Evolutionary conservation across 208 protist genomes (phyloP).

Genomic region (Trypanosoma boissoni): DNA sequence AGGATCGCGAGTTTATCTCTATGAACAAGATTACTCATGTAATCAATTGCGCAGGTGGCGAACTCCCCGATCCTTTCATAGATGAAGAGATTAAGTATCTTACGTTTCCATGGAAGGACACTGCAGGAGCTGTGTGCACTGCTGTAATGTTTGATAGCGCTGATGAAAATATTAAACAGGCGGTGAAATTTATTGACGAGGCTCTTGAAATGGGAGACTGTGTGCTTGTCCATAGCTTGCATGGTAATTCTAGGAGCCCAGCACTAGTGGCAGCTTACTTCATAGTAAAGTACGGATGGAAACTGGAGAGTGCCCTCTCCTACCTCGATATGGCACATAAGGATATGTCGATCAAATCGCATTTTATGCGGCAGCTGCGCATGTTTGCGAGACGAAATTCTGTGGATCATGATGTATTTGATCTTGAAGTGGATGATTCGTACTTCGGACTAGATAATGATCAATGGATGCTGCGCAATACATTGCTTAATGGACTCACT

Average conservation of each 20-base stretch:
- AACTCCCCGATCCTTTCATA: slow-evolving; percentile 78
- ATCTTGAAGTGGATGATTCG: slow-evolving; percentile 72
- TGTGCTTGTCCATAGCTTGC: slow-evolving; percentile 86
- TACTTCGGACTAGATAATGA: slow-evolving; percentile 87
- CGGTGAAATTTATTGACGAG: slow-evolving; percentile 85
- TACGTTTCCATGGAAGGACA: slow-evolving; percentile 90
- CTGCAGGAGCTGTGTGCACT: slow-evolving; percentile 58
- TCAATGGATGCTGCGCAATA: slow-evolving; percentile 92
- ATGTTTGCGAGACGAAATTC: slow-evolving; percentile 80
- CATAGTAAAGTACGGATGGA: slow-evolving; percentile 92
- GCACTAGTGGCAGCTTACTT: slow-evolving; percentile 87
- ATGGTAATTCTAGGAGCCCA: slow-evolving; percentile 78
- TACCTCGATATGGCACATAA: slow-evolving; percentile 89
- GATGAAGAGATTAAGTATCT: slow-evolving; percentile 85
- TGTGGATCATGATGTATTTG: slow-evolving; percentile 83
- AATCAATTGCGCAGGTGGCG: slow-evolving; percentile 88
- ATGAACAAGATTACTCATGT: slow-evolving; percentile 94
- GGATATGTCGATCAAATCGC: slow-evolving; percentile 87
- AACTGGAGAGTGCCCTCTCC: slow-evolving; percentile 76
- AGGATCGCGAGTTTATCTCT: slow-evolving; percentile 84
- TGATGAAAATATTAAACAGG: slow-evolving; percentile 77
- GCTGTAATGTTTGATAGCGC: slow-evolving; percentile 82
- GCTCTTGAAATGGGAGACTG: slow-evolving; percentile 78
- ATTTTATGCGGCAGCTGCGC: slow-evolving; percentile 87
- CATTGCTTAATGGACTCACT: slow-evolving; percentile 80